These are phyloP conservation scores for Russula brevipes DNA, from an alignment of 768 basidiomycete genomes.

Conservation along the genomic window DNA sequence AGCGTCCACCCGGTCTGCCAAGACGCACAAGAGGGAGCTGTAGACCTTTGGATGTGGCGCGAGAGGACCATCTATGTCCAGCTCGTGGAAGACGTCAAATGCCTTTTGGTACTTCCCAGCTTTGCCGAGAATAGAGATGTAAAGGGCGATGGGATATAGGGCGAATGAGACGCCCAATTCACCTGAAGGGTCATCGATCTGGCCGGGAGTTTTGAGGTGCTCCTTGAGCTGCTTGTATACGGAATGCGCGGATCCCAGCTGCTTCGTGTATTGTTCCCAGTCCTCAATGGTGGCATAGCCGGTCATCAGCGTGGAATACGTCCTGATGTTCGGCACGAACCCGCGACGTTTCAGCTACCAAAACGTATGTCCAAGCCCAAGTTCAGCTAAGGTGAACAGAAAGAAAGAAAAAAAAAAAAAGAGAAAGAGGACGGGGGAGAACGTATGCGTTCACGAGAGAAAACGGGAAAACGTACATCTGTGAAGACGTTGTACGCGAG, in stretches of 20 bases:
- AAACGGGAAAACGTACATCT: conserved; percentile 46
- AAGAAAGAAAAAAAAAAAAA: too few relatives aligned
- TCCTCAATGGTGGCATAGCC: conserved; percentile 58
- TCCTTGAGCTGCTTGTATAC: conserved; percentile 55
- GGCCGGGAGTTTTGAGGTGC: conserved; percentile 44
- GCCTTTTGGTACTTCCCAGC: conserved; percentile 57
- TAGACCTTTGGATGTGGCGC: conserved; percentile 57
- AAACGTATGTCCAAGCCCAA: neutral
- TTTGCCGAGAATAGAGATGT: conserved; percentile 62
- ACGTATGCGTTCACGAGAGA: too few relatives aligned
- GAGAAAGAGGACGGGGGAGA: neutral
- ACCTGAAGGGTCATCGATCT: conserved; percentile 44
- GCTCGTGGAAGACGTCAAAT: conserved; percentile 68
- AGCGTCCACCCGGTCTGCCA: conserved; percentile 31
- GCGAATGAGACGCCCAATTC: conserved; percentile 24
- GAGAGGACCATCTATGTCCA: conserved; percentile 60
- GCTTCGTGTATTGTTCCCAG: conserved; percentile 55
- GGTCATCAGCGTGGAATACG: conserved; percentile 64
- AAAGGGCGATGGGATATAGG: conserved; percentile 46
- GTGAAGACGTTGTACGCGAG: conserved; percentile 60
- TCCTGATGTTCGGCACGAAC: conserved; percentile 60
- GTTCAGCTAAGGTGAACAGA: too few relatives aligned
- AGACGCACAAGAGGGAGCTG: conserved; percentile 58
- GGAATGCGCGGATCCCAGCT: conserved; percentile 54
- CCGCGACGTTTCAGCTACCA: conserved; percentile 80